phyloP scores from a whole-genome alignment of 371 early-diverging fungal genomes.

The Nematocida ironsii region DNA sequence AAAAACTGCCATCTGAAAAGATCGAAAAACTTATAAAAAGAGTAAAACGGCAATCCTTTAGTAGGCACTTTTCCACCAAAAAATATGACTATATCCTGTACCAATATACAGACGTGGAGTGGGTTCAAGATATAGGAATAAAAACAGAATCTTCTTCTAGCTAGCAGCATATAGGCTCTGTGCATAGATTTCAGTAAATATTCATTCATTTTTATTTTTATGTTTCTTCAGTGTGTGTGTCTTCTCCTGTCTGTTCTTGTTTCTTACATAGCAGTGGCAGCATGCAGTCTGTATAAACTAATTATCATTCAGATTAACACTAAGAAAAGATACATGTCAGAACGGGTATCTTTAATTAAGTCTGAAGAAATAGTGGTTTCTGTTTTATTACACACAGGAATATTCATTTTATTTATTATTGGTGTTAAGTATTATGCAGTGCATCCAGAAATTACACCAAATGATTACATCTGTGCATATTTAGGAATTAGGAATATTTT shows the following conservation, averaged over 20 bases:
- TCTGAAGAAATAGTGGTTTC: neutral
- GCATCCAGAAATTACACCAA: too few species aligned
- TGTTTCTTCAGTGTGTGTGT: constrained; percentile 9
- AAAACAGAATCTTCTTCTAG: too few species aligned
- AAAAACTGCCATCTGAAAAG: too few species aligned
- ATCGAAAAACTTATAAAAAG: neutral
- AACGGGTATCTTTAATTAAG: neutral
- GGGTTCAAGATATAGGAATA: too few species aligned
- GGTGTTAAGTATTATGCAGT: too few species aligned
- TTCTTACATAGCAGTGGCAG: neutral
- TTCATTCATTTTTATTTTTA: constrained; percentile 10
- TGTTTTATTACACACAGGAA: neutral
- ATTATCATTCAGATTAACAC: neutral
- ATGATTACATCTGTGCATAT: too few species aligned
- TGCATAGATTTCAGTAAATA: neutral
- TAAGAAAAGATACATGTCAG: neutral
- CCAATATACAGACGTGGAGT: neutral
- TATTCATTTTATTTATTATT: constrained; percentile 9
- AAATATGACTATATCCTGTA: neutral
- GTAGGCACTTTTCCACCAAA: neutral
- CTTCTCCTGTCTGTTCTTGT: constrained; percentile 8
- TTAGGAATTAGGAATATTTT: too few species aligned
- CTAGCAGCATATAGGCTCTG: too few species aligned
- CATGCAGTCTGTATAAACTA: neutral
- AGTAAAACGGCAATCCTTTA: neutral